These are phyloP conservation scores for Teunomyces aglyptinius DNA, from an alignment of 805 yeast genomes.

Conservation along the genomic window DNA sequence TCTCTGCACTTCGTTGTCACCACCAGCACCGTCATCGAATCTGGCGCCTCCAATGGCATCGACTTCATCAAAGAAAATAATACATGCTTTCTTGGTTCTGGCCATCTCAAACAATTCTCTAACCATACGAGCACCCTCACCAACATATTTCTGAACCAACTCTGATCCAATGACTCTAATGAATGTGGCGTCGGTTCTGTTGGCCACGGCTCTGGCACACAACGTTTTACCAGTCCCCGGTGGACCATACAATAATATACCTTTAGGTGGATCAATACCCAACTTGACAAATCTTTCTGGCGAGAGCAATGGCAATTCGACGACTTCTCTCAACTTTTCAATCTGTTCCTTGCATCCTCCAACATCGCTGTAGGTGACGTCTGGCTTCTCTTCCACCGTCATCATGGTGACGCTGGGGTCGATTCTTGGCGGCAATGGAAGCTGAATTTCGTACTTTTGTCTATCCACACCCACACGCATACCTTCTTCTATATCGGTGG, in stretches of 20 bases:
- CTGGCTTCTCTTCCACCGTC: constrained; percentile 99
- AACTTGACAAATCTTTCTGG: constrained; percentile 96
- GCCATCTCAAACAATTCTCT: constrained; percentile 99
- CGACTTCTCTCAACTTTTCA: constrained; percentile 94
- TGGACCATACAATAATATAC: constrained; percentile 93
- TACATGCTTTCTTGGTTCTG: constrained; percentile 95
- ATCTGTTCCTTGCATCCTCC: constrained; percentile 99
- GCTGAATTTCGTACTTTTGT: constrained; percentile 92
- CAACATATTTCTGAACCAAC: constrained; percentile 96
- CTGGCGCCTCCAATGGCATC: constrained; percentile 99
- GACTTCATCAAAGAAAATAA: constrained; percentile 95
- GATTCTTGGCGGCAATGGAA: constrained; percentile 96
- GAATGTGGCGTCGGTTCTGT: constrained; percentile 98
- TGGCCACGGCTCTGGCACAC: constrained; percentile 99
- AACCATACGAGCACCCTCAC: constrained; percentile 99
- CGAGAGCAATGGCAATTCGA: constrained; percentile 86
- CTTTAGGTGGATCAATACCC: constrained; percentile 99
- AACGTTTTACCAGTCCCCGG: constrained; percentile 99
- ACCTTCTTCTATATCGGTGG: constrained; percentile 98
- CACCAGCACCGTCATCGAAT: constrained; percentile 99
- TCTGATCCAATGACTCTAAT: constrained; percentile 98
- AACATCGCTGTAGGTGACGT: constrained; percentile 95
- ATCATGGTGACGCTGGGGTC: constrained; percentile 99
- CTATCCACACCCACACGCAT: constrained; percentile 99
- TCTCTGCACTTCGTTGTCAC: constrained; percentile 98